Conservation (phyloP, 345 rosid genomes). For the Populus alba region DNA sequence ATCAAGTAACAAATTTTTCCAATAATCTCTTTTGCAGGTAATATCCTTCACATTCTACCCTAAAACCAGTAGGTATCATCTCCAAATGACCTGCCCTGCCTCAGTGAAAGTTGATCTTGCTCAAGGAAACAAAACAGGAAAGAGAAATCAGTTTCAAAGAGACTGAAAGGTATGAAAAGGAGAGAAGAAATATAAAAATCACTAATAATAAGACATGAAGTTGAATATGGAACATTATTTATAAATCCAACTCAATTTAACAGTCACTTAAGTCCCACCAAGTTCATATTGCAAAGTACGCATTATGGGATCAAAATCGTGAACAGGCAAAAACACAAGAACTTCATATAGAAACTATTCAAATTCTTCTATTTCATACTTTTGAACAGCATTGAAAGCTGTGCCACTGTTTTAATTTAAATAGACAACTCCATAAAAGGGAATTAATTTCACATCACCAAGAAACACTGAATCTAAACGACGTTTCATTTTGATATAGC, state of each 20-base stretch:
- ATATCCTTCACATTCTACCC: slow-evolving; percentile 3
- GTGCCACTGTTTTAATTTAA: not conserved
- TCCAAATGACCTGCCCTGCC: slow-evolving; percentile 3
- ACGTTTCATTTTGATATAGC: not conserved
- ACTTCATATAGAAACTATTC: not conserved
- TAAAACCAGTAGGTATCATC: not conserved
- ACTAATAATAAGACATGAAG: not conserved
- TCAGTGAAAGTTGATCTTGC: not conserved
- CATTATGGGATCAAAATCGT: not conserved
- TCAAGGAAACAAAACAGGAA: not conserved
- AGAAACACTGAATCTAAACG: not conserved
- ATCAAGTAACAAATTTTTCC: not conserved
- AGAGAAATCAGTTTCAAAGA: not conserved
- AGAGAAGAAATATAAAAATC: not conserved
- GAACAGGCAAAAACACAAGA: not conserved
- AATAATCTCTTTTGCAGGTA: not conserved
- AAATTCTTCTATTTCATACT: not conserved
- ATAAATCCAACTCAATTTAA: not conserved
- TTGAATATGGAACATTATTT: not conserved
- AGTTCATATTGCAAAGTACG: not conserved
- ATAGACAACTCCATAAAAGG: not conserved
- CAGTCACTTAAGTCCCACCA: not conserved
- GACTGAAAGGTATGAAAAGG: not conserved
- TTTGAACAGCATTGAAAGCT: not conserved
- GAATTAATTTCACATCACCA: not conserved